Conservation (phyloP, 2,329 filamentous ascomycete genomes). For the Microdochium paspali region DNA sequence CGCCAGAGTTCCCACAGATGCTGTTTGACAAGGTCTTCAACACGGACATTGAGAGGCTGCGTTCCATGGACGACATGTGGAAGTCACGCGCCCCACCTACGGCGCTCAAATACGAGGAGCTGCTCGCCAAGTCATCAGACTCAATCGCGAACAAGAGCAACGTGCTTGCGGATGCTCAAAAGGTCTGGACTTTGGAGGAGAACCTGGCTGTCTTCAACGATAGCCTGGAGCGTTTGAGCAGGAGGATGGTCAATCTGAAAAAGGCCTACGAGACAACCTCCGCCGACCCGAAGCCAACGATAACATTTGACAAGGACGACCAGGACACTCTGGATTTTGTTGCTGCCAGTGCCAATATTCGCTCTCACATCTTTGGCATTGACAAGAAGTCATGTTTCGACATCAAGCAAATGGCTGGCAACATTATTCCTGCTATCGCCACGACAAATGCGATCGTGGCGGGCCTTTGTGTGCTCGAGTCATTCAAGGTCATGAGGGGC, state of each 20-base stretch:
- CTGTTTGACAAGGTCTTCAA: slow-evolving; percentile 93
- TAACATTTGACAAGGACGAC: slow-evolving; percentile 96
- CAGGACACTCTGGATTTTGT: slow-evolving; percentile 93
- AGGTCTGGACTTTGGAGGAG: slow-evolving; percentile 71
- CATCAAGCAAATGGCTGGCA: slow-evolving; percentile 98
- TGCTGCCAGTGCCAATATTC: slow-evolving; percentile 78
- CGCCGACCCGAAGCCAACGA: slow-evolving; percentile 42
- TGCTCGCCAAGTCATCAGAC: slow-evolving; percentile 42
- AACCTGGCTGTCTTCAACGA: slow-evolving; percentile 81
- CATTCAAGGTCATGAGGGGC: slow-evolving; percentile 78
- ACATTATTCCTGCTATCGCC: slow-evolving; percentile 97
- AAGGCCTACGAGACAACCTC: slow-evolving; percentile 30
- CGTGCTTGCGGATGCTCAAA: slow-evolving; percentile 59
- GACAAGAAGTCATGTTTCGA: slow-evolving; percentile 86
- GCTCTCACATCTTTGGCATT: slow-evolving; percentile 83
- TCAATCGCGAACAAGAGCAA: slow-evolving; percentile 42
- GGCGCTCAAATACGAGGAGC: slow-evolving; percentile 57
- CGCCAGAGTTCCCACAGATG: slow-evolving; percentile 62
- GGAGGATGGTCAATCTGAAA: slow-evolving; percentile 59
- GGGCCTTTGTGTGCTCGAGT: slow-evolving; percentile 81
- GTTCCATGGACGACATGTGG: slow-evolving; percentile 95
- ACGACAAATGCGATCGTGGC: slow-evolving; percentile 97
- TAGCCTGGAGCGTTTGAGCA: slow-evolving; percentile 68
- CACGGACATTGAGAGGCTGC: slow-evolving; percentile 71
- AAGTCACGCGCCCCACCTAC: slow-evolving; percentile 68